These are phyloP conservation scores for Edaphochlamys debaryana DNA, from an alignment of 139 green algal genomes.

Conservation along the genomic window DNA sequence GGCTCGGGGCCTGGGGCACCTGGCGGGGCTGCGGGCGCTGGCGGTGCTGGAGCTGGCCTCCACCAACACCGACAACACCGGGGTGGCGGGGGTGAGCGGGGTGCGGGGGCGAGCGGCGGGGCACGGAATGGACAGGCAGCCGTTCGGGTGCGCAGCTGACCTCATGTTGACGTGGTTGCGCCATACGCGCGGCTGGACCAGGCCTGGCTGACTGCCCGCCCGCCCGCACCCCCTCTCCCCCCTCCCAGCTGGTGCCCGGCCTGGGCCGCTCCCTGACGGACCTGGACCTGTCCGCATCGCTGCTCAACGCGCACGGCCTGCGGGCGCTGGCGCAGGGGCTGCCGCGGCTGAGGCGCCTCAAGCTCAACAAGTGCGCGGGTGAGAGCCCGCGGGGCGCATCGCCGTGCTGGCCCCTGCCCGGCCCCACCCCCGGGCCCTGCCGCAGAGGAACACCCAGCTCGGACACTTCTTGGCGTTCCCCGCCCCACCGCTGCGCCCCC, in stretches of 20 bases:
- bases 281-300: constrained; percentile 18
- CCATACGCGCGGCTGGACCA: too few relatives aligned
- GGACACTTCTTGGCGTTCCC: not conserved
- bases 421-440: too few relatives aligned
- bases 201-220: too few relatives aligned
- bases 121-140: too few relatives aligned
- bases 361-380: constrained; percentile 24
- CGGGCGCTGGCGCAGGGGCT: not conserved
- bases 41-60: constrained; percentile 7
- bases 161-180: too few relatives aligned
- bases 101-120: too few relatives aligned
- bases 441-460: not conserved
- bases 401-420: not conserved
- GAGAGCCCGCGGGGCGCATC: not conserved
- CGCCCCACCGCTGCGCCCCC: not conserved
- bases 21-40: constrained; percentile 22
- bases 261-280: constrained; percentile 16
- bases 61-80: constrained; percentile 35
- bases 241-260: constrained; percentile 8
- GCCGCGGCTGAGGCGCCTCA: constrained; percentile 10
- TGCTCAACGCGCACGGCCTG: constrained; percentile 20
- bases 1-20: not conserved
- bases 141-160: too few relatives aligned
- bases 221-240: not conserved
- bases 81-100: constrained; percentile 9